Conservation (phyloP, 306 rosid genomes). For the Herpetospermum pedunculosum region DNA sequence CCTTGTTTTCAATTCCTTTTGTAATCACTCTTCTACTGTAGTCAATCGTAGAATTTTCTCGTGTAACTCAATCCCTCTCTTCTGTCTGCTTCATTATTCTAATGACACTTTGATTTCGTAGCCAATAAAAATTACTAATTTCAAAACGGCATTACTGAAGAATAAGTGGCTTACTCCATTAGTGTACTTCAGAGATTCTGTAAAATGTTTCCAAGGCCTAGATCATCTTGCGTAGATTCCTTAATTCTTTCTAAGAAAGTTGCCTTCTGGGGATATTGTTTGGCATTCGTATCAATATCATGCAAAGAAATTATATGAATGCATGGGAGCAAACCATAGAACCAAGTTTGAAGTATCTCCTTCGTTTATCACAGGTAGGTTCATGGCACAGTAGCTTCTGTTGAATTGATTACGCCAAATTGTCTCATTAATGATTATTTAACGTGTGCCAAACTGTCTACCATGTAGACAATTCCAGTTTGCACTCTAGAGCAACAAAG, state of each 20-base stretch:
- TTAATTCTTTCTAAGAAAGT: background rate
- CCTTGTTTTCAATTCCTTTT: background rate
- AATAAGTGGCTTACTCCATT: background rate
- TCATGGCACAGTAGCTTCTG: background rate
- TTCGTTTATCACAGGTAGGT: background rate
- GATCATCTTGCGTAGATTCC: background rate
- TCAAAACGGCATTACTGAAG: background rate
- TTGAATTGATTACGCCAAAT: background rate
- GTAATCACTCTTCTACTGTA: background rate
- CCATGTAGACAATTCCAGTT: background rate
- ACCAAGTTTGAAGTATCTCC: background rate
- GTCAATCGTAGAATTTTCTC: background rate
- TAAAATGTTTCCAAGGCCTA: background rate
- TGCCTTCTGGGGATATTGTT: background rate
- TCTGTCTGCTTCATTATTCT: background rate
- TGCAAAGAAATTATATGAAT: background rate
- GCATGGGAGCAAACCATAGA: background rate
- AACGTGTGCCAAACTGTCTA: background rate
- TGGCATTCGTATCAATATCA: background rate
- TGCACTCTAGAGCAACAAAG: background rate
- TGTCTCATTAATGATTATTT: background rate
- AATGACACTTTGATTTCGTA: background rate
- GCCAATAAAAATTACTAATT: background rate
- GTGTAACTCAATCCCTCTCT: background rate
- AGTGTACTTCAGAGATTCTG: background rate